Percentiles rank a stretch among this genome's conserved stretches.
Conservation (phyloP, 176 grass and related monocot genomes). For the Urochloa ruziziensis region DNA sequence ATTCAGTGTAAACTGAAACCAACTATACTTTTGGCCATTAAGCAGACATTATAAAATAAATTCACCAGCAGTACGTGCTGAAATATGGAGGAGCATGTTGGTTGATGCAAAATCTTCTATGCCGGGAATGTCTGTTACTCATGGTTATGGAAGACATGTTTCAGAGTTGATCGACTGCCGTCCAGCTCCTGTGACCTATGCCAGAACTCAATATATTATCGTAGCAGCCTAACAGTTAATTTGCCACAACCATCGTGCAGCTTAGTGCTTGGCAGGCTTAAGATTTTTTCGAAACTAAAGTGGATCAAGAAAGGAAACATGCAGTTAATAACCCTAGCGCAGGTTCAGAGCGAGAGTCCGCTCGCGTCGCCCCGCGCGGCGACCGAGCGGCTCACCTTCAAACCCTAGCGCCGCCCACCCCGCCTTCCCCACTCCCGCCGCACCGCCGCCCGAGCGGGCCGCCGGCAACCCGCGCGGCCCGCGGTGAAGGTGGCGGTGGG, state of each 20-base stretch:
- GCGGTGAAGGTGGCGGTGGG: too few relatives aligned
- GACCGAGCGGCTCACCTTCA: too few relatives aligned
- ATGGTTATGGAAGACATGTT: constrained; percentile 30
- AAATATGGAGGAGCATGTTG: background rate
- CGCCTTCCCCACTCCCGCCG: too few relatives aligned
- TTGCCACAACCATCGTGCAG: background rate
- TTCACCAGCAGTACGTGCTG: background rate
- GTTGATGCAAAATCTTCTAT: background rate
- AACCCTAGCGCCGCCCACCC: too few relatives aligned
- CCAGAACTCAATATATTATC: background rate
- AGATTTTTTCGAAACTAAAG: background rate
- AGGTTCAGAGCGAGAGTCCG: too few relatives aligned
- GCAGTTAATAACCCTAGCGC: too few relatives aligned
- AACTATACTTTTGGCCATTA: background rate
- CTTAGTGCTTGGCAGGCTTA: background rate
- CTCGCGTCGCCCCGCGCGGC: too few relatives aligned
- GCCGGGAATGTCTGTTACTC: background rate
- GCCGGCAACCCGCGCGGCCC: too few relatives aligned
- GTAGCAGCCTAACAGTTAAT: background rate
- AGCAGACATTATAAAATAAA: background rate
- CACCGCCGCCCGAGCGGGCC: too few relatives aligned
- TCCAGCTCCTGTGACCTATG: background rate
- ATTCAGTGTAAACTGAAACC: background rate
- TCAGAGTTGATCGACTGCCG: background rate
- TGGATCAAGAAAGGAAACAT: background rate